These are phyloP conservation scores for Citrus trifoliata DNA, from an alignment of 345 rosid species.

Conservation along the genomic window DNA sequence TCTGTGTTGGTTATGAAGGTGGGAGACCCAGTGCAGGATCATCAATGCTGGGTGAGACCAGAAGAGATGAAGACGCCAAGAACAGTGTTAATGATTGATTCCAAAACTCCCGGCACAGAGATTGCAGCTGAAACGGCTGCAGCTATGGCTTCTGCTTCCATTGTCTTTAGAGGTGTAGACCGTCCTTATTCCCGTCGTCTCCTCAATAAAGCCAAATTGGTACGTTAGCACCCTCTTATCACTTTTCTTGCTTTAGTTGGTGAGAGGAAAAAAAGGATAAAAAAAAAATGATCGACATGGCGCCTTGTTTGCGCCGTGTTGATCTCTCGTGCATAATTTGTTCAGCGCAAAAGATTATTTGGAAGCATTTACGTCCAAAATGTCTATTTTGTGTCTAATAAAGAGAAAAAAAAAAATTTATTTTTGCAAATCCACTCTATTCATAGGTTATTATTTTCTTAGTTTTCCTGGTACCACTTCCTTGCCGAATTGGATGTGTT, in stretches of 20 bases:
- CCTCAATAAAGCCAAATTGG: slow-evolving; percentile 82
- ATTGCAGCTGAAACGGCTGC: slow-evolving; percentile 86
- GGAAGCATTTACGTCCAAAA: too few species aligned
- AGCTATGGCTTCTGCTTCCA: slow-evolving; percentile 77
- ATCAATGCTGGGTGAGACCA: slow-evolving; percentile 79
- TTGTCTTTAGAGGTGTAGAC: slow-evolving; percentile 54
- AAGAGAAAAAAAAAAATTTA: too few species aligned
- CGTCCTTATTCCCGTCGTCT: slow-evolving; percentile 54
- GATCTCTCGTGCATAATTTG: too few species aligned
- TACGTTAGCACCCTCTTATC: background rate
- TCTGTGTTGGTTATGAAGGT: slow-evolving; percentile 32
- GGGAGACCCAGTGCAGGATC: slow-evolving; percentile 77
- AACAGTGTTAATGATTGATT: slow-evolving; percentile 56
- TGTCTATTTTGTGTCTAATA: too few species aligned
- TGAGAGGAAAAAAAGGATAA: too few species aligned
- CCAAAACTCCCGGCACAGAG: slow-evolving; percentile 61
- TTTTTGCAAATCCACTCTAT: too few species aligned
- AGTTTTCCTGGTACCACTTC: too few species aligned
- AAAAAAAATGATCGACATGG: too few species aligned
- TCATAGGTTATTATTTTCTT: background rate
- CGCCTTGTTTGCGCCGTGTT: too few species aligned
- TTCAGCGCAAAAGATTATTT: too few species aligned
- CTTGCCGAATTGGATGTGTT: background rate
- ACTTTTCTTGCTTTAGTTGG: too few species aligned
- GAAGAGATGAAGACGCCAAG: slow-evolving; percentile 79